These are phyloP conservation scores for Sanghuangporus baumii DNA, from an alignment of 1,284 basidiomycete genomes.

Conservation along the genomic window DNA sequence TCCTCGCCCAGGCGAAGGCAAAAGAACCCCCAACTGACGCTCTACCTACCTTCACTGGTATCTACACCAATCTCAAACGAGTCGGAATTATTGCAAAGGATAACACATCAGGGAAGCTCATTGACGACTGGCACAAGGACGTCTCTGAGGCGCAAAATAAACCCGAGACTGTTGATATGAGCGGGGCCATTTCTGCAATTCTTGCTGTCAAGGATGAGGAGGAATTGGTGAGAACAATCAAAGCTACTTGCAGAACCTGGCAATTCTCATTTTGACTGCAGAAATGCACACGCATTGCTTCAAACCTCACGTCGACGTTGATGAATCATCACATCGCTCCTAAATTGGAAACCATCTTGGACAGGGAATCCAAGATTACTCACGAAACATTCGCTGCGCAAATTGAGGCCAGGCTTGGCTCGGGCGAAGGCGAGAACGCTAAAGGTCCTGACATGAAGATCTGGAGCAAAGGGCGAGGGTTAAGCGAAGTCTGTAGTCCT, in stretches of 20 bases:
- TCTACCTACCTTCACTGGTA: slow-evolving; percentile 52
- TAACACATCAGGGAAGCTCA: slow-evolving; percentile 70
- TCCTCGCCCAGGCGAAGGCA: slow-evolving; percentile 64
- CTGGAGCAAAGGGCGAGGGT: slow-evolving; percentile 73
- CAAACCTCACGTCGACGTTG: slow-evolving; percentile 80
- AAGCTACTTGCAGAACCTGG: slow-evolving; percentile 8
- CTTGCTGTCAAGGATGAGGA: slow-evolving; percentile 89
- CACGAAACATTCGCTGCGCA: slow-evolving; percentile 83
- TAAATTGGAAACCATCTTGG: slow-evolving; percentile 87
- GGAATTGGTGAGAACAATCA: slow-evolving; percentile 62
- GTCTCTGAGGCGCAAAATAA: slow-evolving; percentile 46
- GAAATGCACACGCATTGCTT: slow-evolving; percentile 75
- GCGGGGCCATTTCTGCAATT: slow-evolving; percentile 67
- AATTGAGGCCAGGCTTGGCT: slow-evolving; percentile 84
- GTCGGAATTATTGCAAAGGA: slow-evolving; percentile 77
- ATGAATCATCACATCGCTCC: slow-evolving; percentile 83
- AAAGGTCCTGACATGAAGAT: slow-evolving; percentile 87
- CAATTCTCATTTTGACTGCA: slow-evolving; percentile 28
- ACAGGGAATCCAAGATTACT: slow-evolving; percentile 85
- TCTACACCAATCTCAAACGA: slow-evolving; percentile 51
- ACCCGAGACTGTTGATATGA: slow-evolving; percentile 78
- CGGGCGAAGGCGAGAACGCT: slow-evolving; percentile 66
- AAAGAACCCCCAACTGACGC: slow-evolving; percentile 71
- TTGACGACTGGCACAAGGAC: slow-evolving; percentile 73
- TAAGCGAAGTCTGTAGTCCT: slow-evolving; percentile 57